Conservation (phyloP, 768 basidiomycete species). For the Hygrocybe coccinea region DNA sequence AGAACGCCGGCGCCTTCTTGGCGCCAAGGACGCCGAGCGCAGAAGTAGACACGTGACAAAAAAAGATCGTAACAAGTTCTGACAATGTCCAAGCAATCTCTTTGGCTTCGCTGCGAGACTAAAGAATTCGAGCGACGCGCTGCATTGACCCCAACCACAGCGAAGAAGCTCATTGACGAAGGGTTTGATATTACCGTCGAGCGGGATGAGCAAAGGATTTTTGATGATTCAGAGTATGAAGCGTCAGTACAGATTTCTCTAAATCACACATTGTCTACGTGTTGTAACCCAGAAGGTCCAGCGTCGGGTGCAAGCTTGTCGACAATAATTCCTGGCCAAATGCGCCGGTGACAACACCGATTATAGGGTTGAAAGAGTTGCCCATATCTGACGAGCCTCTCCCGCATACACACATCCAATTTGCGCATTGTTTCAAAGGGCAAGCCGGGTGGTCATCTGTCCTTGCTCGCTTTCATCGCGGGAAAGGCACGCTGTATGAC, state of each 20-base stretch:
- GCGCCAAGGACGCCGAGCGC: too few species aligned
- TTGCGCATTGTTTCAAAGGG: slow-evolving; percentile 95
- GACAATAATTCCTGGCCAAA: slow-evolving; percentile 84
- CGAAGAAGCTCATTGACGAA: slow-evolving; percentile 80
- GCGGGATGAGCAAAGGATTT: slow-evolving; percentile 89
- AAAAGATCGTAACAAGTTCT: too few species aligned
- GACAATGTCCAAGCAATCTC: slow-evolving; percentile 45
- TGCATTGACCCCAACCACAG: slow-evolving; percentile 87
- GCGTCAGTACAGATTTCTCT: slow-evolving; percentile 51
- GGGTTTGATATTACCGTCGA: slow-evolving; percentile 92
- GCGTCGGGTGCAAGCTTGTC: slow-evolving; percentile 86
- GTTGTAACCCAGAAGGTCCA: slow-evolving; percentile 27
- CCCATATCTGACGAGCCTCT: slow-evolving; percentile 76
- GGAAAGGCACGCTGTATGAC: slow-evolving; percentile 85
- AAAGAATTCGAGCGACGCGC: slow-evolving; percentile 92
- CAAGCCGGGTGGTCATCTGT: slow-evolving; percentile 91
- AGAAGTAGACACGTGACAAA: too few species aligned
- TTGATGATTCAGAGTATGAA: slow-evolving; percentile 89
- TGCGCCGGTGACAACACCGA: slow-evolving; percentile 69
- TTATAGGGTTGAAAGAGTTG: slow-evolving; percentile 97
- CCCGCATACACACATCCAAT: slow-evolving; percentile 94
- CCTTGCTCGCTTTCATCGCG: slow-evolving; percentile 78
- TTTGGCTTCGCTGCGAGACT: slow-evolving; percentile 98
- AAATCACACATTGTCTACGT: slow-evolving; percentile 1
- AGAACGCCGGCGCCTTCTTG: too few species aligned